Conservation (phyloP, 2,329 filamentous ascomycete species). For the Scedosporium boydii region DNA sequence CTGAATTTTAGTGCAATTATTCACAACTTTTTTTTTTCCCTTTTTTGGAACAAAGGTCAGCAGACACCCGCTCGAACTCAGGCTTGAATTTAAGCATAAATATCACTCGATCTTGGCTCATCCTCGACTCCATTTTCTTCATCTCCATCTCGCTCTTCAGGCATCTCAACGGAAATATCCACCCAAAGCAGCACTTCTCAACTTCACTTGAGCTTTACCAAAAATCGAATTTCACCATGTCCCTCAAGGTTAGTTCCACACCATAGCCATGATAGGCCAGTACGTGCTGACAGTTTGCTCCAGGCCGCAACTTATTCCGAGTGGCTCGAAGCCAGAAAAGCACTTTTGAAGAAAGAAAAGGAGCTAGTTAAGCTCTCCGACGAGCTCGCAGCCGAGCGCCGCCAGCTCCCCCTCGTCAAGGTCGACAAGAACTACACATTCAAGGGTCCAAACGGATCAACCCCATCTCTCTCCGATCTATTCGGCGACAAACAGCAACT, state of each 20-base stretch:
- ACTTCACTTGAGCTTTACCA: not conserved
- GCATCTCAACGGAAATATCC: too few relatives aligned
- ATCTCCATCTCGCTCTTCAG: not conserved
- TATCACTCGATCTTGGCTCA: not conserved
- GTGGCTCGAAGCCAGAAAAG: slow-evolving; percentile 23
- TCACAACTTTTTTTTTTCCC: too few relatives aligned
- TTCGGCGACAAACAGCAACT: slow-evolving; percentile 25
- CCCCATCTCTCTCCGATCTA: slow-evolving; percentile 18
- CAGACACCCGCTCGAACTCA: not conserved
- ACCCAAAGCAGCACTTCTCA: too few relatives aligned
- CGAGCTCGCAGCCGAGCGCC: slow-evolving; percentile 19
- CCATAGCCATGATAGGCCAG: not conserved
- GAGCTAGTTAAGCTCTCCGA: slow-evolving; percentile 19
- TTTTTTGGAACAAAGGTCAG: not conserved
- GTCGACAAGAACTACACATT: slow-evolving; percentile 26
- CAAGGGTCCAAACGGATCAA: slow-evolving; percentile 17
- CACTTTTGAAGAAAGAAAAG: slow-evolving; percentile 25
- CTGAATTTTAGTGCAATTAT: not conserved
- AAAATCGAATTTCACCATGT: not conserved
- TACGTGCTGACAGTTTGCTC: not conserved
- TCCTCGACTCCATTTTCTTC: not conserved
- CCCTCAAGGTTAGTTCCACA: not conserved
- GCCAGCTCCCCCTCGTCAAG: slow-evolving; percentile 29
- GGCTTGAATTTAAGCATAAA: not conserved
- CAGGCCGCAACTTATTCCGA: slow-evolving; percentile 23